Base-by-base conservation (phyloP, 1,139 yeast genomes). In the Kodamaea sp. region DNA sequence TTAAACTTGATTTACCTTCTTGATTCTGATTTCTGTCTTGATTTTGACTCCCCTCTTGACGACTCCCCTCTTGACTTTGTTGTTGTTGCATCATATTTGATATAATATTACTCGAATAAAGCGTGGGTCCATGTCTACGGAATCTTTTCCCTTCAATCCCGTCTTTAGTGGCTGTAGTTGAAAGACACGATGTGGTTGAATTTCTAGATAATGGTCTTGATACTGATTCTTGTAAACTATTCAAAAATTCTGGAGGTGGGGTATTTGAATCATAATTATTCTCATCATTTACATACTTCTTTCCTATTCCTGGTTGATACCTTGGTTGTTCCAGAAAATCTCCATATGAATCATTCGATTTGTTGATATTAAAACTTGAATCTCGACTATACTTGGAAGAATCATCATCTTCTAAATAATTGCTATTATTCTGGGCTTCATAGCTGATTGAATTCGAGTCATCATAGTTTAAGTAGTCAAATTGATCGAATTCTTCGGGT, bases 131-230 rank as follows among this genome's bases (percentile, higher is more conserved):
- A 27, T 56, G 57, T 29, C 56, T 62, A 48, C 74, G 79, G 36
- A 78, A 65, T 38, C 73, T 60, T 48, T 78, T 75, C 2, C 88
- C 88, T 55, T 81, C 87, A 6, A 81, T 60, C 0, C 88, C 88
- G 53, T 82, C 88, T 51, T 81, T 81, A 24, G 85, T 80, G 8
- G 88, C 88, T 2, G 84, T 81, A 15, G 83, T 80, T 0, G 87
- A 80, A 27, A 81, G 58, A 37, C 84, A 81, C 2, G 86, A 79
- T 2, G 82, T 75, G 27, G 76, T 75, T 12, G 86, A 79, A 35
- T 75, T 75, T 38, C 86, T 67, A 0, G 86, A 80, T 25, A 78
- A 53, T 0, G 85, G 83, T 40, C 84, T 65, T 4, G 78, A 72
- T 12, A 47, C 38, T 5, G 63, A 46, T 22, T 62, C 65, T n/a